phyloP scores from a whole-genome alignment of 805 yeast genomes.

The Wickerhamomyces xylosicus region DNA sequence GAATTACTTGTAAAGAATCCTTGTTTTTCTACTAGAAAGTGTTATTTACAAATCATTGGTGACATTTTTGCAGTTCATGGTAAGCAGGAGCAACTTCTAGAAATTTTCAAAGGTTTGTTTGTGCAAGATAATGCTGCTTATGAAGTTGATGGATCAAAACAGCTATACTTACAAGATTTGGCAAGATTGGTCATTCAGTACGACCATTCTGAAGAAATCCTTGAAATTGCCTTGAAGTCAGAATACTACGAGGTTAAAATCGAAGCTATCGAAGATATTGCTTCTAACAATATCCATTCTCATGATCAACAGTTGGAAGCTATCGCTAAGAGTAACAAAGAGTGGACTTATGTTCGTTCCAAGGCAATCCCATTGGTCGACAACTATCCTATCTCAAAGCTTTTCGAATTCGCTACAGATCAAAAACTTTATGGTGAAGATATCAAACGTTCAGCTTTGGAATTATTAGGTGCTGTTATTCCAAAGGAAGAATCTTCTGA shows the following conservation, averaged over 20 bases:
- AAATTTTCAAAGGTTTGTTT: constrained; percentile 26
- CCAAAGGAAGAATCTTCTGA: constrained; percentile 20
- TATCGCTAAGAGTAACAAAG: constrained; percentile 16
- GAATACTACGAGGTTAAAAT: constrained; percentile 35
- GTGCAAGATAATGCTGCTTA: constrained; percentile 17
- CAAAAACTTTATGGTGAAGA: constrained; percentile 30
- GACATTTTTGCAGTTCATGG: neutral
- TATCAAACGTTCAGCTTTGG: constrained; percentile 37
- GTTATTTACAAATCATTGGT: constrained; percentile 18
- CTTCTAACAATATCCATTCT: constrained; percentile 2
- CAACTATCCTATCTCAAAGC: constrained; percentile 15
- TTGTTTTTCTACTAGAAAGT: constrained; percentile 25
- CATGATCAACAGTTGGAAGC: constrained; percentile 5
- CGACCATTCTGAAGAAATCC: constrained; percentile 11
- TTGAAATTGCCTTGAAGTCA: constrained; percentile 27
- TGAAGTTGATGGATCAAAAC: constrained; percentile 38
- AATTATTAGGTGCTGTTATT: constrained; percentile 38
- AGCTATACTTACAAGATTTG: constrained; percentile 30
- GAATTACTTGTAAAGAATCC: constrained; percentile 15
- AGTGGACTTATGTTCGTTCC: constrained; percentile 38
- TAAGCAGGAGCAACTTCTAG: constrained; percentile 5
- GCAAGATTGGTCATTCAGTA: constrained; percentile 16
- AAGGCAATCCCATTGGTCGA: constrained; percentile 20
- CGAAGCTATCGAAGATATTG: constrained; percentile 26
- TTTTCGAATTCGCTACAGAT: constrained; percentile 21